Conservation (phyloP, 805 yeast genomes). For the Yamadazyma philogaea region DNA sequence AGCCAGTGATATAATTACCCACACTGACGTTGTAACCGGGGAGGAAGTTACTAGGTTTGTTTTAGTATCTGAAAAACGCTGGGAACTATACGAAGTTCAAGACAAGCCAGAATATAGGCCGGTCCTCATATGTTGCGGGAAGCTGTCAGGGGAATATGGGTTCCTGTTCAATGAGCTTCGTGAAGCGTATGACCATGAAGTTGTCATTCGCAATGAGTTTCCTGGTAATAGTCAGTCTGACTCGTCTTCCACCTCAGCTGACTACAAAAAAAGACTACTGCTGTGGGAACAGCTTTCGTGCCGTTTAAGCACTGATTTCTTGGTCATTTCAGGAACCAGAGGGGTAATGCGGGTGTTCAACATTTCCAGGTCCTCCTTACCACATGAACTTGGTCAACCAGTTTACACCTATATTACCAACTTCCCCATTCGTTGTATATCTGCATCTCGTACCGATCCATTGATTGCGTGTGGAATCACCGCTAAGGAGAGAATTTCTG, state of each 20-base stretch:
- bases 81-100: constrained; percentile 65
- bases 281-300: constrained; percentile 64
- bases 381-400: constrained; percentile 51
- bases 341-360: constrained; percentile 71
- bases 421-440: constrained; percentile 77
- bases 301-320: constrained; percentile 52
- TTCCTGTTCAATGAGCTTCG: constrained; percentile 39
- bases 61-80: constrained; percentile 60
- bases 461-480: constrained; percentile 79
- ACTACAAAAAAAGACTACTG: constrained; percentile 31
- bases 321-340: constrained; percentile 68
- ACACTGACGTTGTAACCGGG: constrained; percentile 33
- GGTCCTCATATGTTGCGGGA: constrained; percentile 61
- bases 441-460: constrained; percentile 61
- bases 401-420: constrained; percentile 66
- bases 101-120: constrained; percentile 40
- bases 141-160: constrained; percentile 67
- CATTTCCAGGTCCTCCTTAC: constrained; percentile 25
- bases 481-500: constrained; percentile 66
- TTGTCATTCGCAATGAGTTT: constrained; percentile 31
- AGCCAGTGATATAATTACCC: constrained; percentile 30
- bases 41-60: constrained; percentile 65
- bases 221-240: constrained; percentile 11
- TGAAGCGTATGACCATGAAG: constrained; percentile 21
- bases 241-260: constrained; percentile 19